phyloP scores from a whole-genome alignment of 768 basidiomycete genomes.

The Mrakia hoshinonis region DNA sequence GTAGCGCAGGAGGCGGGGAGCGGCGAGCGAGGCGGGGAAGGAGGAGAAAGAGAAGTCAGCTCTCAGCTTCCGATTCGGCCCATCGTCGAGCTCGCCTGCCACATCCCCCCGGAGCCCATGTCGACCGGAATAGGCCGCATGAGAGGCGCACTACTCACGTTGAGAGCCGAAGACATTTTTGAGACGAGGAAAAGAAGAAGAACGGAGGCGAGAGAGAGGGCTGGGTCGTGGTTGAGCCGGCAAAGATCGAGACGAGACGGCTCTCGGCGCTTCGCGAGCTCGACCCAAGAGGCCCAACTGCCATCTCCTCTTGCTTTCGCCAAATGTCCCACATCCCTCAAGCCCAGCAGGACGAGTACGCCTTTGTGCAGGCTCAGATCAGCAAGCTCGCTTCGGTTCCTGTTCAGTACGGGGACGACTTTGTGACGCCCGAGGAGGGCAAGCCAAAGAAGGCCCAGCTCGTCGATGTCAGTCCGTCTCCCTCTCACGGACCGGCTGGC shows the following conservation, averaged over 20 bases:
- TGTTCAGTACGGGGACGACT: conserved; percentile 62
- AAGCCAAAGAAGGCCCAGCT: conserved; percentile 62
- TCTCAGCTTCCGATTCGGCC: background rate
- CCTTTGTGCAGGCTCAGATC: conserved; percentile 59
- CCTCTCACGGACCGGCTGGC: no score
- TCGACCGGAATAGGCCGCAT: no score
- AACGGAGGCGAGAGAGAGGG: background rate
- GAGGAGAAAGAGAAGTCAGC: conserved; percentile 1
- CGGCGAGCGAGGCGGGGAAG: background rate
- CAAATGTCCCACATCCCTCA: background rate
- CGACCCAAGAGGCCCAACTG: no score
- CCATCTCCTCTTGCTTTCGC: background rate
- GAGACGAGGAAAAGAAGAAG: background rate
- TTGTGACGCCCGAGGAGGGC: conserved; percentile 60
- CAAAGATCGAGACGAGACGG: no score
- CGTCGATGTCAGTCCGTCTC: conserved; percentile 48
- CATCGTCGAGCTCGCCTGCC: no score
- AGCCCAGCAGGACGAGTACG: conserved; percentile 42
- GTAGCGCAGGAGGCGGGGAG: background rate
- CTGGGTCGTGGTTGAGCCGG: background rate
- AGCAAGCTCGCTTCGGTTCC: conserved; percentile 60
- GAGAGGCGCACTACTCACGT: background rate
- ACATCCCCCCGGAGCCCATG: no score
- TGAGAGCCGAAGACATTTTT: conserved; percentile 1
- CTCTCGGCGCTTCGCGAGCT: no score